These are phyloP conservation scores for Talaromyces adpressus DNA, from an alignment of 495 filamentous ascomycete genomes.

Conservation along the genomic window DNA sequence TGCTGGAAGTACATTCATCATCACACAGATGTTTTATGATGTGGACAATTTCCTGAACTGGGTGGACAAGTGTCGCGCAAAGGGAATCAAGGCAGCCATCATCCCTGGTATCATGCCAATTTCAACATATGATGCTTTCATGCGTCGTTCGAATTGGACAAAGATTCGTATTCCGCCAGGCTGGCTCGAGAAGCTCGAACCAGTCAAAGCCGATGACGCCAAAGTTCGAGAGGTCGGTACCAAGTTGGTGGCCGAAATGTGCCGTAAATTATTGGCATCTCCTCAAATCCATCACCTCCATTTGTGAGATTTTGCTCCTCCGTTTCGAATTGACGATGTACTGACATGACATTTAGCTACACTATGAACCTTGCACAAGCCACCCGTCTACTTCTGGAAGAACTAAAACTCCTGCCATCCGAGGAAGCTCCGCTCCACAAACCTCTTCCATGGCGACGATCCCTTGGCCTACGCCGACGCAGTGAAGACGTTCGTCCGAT, in stretches of 20 bases:
- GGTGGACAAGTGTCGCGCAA: conserved; percentile 76
- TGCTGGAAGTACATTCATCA: conserved; percentile 84
- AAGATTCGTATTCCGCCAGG: conserved; percentile 70
- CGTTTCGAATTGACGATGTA: background rate
- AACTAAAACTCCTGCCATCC: conserved; percentile 73
- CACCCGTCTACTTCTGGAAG: conserved; percentile 87
- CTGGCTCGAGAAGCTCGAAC: conserved; percentile 79
- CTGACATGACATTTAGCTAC: conserved; percentile 48
- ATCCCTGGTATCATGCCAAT: conserved; percentile 99
- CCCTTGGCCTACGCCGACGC: conserved; percentile 77
- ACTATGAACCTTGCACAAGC: conserved; percentile 98
- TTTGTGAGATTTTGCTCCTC: conserved; percentile 51
- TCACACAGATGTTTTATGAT: conserved; percentile 99
- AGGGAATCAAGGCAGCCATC: conserved; percentile 83
- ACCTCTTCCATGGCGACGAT: conserved; percentile 89
- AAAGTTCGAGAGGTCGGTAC: conserved; percentile 89
- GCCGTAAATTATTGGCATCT: conserved; percentile 68
- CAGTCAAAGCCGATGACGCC: conserved; percentile 93
- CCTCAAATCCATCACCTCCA: conserved; percentile 79
- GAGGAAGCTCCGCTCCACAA: conserved; percentile 69
- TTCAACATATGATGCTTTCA: conserved; percentile 85
- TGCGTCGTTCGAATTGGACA: conserved; percentile 84
- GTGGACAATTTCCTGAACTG: conserved; percentile 88
- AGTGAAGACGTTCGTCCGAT: conserved; percentile 96
- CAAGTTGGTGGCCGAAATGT: conserved; percentile 85